Base-by-base conservation (phyloP, 2,329 filamentous ascomycete species). In the Nemania abortiva region DNA sequence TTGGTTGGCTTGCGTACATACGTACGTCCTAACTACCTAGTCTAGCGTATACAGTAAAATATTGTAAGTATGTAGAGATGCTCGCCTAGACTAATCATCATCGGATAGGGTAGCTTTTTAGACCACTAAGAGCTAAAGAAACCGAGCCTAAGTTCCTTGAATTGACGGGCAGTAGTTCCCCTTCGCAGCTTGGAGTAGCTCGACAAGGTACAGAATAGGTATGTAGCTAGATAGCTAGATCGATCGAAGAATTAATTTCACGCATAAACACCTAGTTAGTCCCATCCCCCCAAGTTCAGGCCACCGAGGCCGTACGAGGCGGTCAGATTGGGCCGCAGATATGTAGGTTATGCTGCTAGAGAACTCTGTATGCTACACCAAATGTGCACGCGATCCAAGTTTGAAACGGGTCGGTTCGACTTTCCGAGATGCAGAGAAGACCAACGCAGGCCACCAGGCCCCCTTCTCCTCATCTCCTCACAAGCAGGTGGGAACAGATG, bases 381-480 rank as follows among this genome's bases (percentile, higher is more conserved):
- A 52, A 47, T 27, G 42, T 45, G 50, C 60, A 63, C 49, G 61
- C 57, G 68, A 65, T 49, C 47, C 52, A 52, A 53, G 13, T 56
- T 71, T 45, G 54, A 66, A 67, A 62, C 69, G 58, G 64, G 58
- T 70, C 67, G 70, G 70, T 65, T 68, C 49, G 22, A 18, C 22
- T 63, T 71, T 67, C 69, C 69, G 69, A 71, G 63, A 65, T 69
- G 63, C 63, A 63, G 45, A 47, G 52, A 65, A 65, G 64, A 64
- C 66, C 59, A 62, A 54, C 56, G 50, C 50, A 65, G 39, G 47
- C 52, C 52, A 18, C 6, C 13, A 5, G n/a, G 5, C 9, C 24
- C 45, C 39, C 31, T 59, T 53, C 68, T 61, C 62, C 65, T 66
- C 54, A 60, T 53, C 68, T 61, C 62, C 65, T 66, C 54, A 60